A percentile compares a stretch with the other conserved stretches of the same genome.
These are phyloP conservation scores for Metschnikowia baotianmanensis DNA, from an alignment of 805 yeast species.

Conservation along the genomic window DNA sequence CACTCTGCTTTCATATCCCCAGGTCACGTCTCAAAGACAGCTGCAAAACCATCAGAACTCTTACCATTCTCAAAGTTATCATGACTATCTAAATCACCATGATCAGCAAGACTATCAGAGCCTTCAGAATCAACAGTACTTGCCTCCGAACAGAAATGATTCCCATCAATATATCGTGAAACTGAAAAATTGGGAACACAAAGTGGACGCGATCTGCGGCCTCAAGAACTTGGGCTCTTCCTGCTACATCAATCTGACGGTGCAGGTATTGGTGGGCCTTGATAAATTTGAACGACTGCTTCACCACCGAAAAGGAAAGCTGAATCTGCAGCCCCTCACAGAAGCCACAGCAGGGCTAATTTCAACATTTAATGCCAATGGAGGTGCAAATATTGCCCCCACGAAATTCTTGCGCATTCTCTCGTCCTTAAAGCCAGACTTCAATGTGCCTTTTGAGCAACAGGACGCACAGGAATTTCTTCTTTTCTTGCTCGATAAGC, in stretches of 20 bases:
- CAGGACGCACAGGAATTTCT: constrained; percentile 82
- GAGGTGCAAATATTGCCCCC: constrained; percentile 64
- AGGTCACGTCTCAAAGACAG: too few species aligned
- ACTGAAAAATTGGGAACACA: too few species aligned
- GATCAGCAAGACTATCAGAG: too few species aligned
- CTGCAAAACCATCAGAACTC: too few species aligned
- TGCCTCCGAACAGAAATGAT: not conserved
- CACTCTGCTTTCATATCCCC: too few species aligned
- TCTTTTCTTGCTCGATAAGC: constrained; percentile 59
- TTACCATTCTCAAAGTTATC: too few species aligned
- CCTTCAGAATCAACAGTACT: too few species aligned
- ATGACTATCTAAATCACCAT: too few species aligned
- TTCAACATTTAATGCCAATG: constrained; percentile 55
- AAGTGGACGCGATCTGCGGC: constrained; percentile 58
- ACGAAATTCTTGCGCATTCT: constrained; percentile 56
- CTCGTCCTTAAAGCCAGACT: constrained; percentile 57
- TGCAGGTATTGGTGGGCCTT: constrained; percentile 66
- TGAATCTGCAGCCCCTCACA: constrained; percentile 29
- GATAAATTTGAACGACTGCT: constrained; percentile 49
- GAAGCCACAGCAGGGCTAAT: constrained; percentile 55
- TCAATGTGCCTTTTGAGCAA: constrained; percentile 69
- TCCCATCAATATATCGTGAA: not conserved
- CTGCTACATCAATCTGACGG: constrained; percentile 72
- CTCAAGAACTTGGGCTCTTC: constrained; percentile 68
- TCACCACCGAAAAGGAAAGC: constrained; percentile 15